Conservation (phyloP, 257 asterid species). For the Solanum dulcamara region DNA sequence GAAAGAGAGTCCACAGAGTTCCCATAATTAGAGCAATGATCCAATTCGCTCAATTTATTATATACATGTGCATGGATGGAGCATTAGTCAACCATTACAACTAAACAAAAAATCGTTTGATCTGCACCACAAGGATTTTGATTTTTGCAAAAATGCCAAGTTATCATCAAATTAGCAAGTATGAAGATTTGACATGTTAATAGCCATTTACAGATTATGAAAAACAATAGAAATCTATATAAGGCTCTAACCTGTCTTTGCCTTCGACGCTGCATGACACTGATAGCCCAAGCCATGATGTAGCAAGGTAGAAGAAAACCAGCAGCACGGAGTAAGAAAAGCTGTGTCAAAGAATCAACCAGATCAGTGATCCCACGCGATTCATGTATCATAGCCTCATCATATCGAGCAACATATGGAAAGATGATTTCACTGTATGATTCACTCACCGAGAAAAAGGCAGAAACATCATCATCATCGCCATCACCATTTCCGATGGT, state of each 20-base stretch:
- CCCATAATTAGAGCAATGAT: neutral
- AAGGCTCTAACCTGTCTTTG: constrained; percentile 37
- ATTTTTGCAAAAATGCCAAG: neutral
- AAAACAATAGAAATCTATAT: neutral
- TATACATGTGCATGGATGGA: neutral
- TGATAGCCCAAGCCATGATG: constrained; percentile 41
- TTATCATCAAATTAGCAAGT: neutral
- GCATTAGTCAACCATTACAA: neutral
- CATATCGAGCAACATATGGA: neutral
- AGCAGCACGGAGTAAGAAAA: constrained; percentile 44
- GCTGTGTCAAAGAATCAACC: constrained; percentile 11
- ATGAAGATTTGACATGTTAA: neutral
- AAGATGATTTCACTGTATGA: neutral
- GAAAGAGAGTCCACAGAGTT: neutral
- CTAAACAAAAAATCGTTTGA: neutral
- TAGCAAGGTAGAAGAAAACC: constrained; percentile 43
- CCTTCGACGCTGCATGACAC: constrained; percentile 35
- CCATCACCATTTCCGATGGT: constrained; percentile 28
- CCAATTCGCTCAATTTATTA: neutral
- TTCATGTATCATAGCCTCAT: neutral
- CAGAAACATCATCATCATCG: constrained; percentile 31
- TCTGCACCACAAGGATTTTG: neutral
- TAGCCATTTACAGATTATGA: neutral
- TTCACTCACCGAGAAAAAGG: constrained; percentile 36
- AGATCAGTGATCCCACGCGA: neutral